Base-by-base conservation (phyloP, 2,329 filamentous ascomycete genomes). In the Aspergillus sp. region DNA sequence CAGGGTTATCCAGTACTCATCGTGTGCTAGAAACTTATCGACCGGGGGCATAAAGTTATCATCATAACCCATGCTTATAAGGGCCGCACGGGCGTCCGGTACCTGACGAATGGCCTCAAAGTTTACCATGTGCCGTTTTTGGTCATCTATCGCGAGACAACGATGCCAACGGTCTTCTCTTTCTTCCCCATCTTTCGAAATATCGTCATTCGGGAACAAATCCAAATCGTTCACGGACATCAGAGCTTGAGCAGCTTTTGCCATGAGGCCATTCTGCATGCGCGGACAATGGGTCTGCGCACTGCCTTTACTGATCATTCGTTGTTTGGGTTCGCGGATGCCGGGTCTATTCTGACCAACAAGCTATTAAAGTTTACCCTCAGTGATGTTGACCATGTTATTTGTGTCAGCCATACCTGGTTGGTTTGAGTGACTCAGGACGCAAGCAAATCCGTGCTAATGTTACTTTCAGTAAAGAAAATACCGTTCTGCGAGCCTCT, bases 261-360 rank as follows among this genome's bases (percentile, higher is more conserved):
- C 71, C 90, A 96, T 70, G 95, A 99, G 76, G 95, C 90, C 9
- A 96, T 99, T 57, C 78, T 99, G 9, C 95, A 99, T 77, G 95
- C 90, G 11, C 82, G 95, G 56, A 98, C 95, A 3, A 99, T 99
- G 96, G 93, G 95, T 1, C 73, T 99, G 66, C 86, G 93, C 51
- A 97, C 96, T 0, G 93, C 97, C 45, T 98, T 98, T 70, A 99
- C 95, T 0, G 95, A 99, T 70, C 95, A 99, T 75, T 97, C 93
- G 41, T 82, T 99, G 3, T 98, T 98, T 78, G 95, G 95, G 1
- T 99, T 99, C 70, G 95, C 93, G 46, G 96, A 99, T 75, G 93
- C 95, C 1, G 91, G 86, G 1, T 98, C 93, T 64, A 99, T 99
- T 62, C 80, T 99, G 58, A 96, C 93, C 33, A 99, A 99, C 73